These are phyloP conservation scores for Allomyces arbusculus DNA, from an alignment of 192 early-diverging fungal genomes.

Conservation along the genomic window DNA sequence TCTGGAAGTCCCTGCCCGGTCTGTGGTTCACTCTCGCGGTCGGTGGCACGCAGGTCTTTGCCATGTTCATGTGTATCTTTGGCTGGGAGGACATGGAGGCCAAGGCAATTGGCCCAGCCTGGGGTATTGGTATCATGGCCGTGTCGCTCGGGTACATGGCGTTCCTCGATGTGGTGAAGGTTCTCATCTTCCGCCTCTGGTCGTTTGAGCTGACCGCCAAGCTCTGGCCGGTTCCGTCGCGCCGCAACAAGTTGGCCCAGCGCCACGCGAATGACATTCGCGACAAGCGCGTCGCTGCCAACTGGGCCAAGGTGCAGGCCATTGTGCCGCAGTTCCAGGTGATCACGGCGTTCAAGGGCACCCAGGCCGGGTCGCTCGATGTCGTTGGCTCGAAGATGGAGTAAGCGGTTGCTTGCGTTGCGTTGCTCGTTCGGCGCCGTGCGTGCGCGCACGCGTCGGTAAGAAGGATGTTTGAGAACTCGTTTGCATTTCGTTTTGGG, in stretches of 20 bases:
- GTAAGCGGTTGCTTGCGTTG: neutral
- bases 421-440: too few relatives aligned
- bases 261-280: constrained; percentile 24
- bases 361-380: neutral
- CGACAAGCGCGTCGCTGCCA: constrained; percentile 20
- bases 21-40: constrained; percentile 60
- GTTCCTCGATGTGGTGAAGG: constrained; percentile 78
- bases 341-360: neutral
- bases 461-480: too few relatives aligned
- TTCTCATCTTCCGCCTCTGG: constrained; percentile 64
- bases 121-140: constrained; percentile 48
- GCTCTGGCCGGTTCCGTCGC: constrained; percentile 47
- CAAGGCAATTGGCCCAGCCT: constrained; percentile 47
- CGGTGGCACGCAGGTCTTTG: constrained; percentile 74
- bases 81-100: constrained; percentile 22
- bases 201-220: constrained; percentile 74
- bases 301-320: constrained; percentile 2
- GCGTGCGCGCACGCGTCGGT: too few relatives aligned
- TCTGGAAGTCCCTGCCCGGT: constrained; percentile 71
- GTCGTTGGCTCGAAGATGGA: neutral
- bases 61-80: constrained; percentile 63
- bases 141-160: constrained; percentile 67
- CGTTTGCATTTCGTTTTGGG: too few relatives aligned
- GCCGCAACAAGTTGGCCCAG: constrained; percentile 35
- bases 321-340: neutral